Percentiles rank a stretch among this genome's conserved stretches.
These are phyloP conservation scores for Botrytis fragariae DNA, from an alignment of 2,329 filamentous ascomycete genomes.

Conservation along the genomic window DNA sequence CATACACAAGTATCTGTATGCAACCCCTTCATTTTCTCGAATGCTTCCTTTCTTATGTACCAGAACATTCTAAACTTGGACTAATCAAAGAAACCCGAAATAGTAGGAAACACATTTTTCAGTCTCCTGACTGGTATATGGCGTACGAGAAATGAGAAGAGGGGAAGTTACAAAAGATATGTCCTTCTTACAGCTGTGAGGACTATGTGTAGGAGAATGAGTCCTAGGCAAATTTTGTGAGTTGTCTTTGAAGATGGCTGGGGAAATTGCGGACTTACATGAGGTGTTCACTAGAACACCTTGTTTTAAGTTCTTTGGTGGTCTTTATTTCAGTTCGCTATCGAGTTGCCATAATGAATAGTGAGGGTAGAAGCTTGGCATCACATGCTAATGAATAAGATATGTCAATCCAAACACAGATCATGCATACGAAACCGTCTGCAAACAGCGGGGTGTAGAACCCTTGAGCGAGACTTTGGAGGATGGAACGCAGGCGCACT, in stretches of 20 bases:
- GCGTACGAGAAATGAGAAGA: constrained; percentile 22
- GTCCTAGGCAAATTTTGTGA: constrained; percentile 30
- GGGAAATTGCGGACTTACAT: background rate
- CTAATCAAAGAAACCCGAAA: background rate
- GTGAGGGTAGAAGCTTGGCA: background rate
- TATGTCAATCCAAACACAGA: constrained; percentile 29
- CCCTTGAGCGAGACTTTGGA: constrained; percentile 32
- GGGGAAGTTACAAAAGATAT: constrained; percentile 27
- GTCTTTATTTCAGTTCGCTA: background rate
- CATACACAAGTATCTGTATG: constrained; percentile 25
- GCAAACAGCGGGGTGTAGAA: constrained; percentile 28
- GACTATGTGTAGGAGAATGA: constrained; percentile 23
- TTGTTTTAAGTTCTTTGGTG: background rate
- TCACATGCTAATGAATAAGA: constrained; percentile 21
- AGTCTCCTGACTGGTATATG: constrained; percentile 27
- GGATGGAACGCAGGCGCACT: constrained; percentile 46
- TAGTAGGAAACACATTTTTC: constrained; percentile 26
- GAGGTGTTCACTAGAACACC: background rate
- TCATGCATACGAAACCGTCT: constrained; percentile 28
- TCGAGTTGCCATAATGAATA: background rate
- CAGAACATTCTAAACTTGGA: background rate
- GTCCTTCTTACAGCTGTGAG: constrained; percentile 27
- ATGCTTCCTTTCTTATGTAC: background rate
- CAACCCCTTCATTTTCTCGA: background rate
- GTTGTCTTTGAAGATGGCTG: constrained; percentile 2